phyloP scores from a whole-genome alignment of 129 eudicot species.

The Pseudognaphalium luteoalbum region DNA sequence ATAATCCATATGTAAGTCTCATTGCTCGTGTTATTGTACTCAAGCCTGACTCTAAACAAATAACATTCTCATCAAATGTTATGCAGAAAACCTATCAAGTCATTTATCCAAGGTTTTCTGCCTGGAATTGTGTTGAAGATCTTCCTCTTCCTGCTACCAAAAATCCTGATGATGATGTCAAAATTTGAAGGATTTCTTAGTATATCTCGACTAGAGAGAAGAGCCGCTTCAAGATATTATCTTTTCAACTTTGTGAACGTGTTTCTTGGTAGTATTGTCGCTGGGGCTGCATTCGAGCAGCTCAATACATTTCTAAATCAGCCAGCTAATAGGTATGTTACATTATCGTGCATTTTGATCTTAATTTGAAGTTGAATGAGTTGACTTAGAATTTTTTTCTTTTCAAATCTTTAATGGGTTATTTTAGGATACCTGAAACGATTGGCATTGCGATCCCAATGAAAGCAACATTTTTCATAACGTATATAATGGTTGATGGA shows the following conservation, averaged over 20 bases:
- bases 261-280: conserved; percentile 77
- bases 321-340: conserved; percentile 71
- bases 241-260: conserved; percentile 79
- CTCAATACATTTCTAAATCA: conserved; percentile 67
- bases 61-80: neutral
- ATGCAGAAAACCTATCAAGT: conserved; percentile 71
- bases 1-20: conserved; percentile 64
- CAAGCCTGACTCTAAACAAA: no score
- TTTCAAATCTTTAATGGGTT: neutral
- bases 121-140: conserved; percentile 91
- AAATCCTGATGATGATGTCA: conserved; percentile 85
- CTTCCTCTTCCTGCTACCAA: conserved; percentile 75
- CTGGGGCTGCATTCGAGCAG: conserved; percentile 86
- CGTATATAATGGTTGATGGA: conserved; percentile 96
- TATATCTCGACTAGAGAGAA: conserved; percentile 77
- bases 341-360: neutral
- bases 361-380: neutral
- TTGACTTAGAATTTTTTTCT: neutral
- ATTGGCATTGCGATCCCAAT: conserved; percentile 86
- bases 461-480: conserved; percentile 96
- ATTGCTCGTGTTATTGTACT: neutral
- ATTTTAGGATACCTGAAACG: conserved; percentile 57
- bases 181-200: conserved; percentile 86
- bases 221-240: conserved; percentile 81
- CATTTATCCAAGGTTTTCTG: conserved; percentile 78